Base-by-base conservation (phyloP, 768 basidiomycete species). In the Russula ochroleuca region DNA sequence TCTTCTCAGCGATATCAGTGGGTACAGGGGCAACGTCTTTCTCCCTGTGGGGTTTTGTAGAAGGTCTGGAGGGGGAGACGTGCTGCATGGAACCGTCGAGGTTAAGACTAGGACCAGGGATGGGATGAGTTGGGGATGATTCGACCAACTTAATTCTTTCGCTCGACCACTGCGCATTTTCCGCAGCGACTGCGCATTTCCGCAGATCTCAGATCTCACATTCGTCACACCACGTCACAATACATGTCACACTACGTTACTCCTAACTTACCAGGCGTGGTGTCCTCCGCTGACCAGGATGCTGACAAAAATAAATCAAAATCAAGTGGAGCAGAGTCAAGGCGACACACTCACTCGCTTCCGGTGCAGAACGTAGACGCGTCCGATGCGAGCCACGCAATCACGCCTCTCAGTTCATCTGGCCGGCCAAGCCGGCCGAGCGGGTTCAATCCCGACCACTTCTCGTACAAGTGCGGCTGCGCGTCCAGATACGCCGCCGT, bases 281-380 rank as follows among this genome's bases (percentile, higher is more conserved):
- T 86, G 84, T 23, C 85, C 85, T 35, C 85, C 85, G 67, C 76
- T 81, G 49, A 85, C 84, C 28, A 85, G 69, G 63, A 86, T 85
- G 68, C 84, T 85, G 70, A 19, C 19, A 25, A 41, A 21, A 31
- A 13, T 14, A 43, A 19, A 23, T 43, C 1, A 33, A 33, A 17
- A 60, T 33, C 19, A 25, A 28, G n/a, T 49, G 4, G 14, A 7
- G 19, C 19, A 45, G n/a, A 45, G 43, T n/a, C 23, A 28, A 48
- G 10, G 47, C 5, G n/a, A 49, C 23, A 49, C 23, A 84, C 87
- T 58, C 69, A 90, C 88, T 90, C 88, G 86, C 88, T 89, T 1
- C 88, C 88, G 0, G 90, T 91, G 70, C 87, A 89, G 71, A 86
- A 91, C 35, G 82, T 87, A 5, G 86, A 87, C 52, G 89, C 88